Percentiles rank a stretch among this genome's conserved stretches.
Conservation (phyloP, 805 yeast genomes). For the Starmerella stigmatis region DNA sequence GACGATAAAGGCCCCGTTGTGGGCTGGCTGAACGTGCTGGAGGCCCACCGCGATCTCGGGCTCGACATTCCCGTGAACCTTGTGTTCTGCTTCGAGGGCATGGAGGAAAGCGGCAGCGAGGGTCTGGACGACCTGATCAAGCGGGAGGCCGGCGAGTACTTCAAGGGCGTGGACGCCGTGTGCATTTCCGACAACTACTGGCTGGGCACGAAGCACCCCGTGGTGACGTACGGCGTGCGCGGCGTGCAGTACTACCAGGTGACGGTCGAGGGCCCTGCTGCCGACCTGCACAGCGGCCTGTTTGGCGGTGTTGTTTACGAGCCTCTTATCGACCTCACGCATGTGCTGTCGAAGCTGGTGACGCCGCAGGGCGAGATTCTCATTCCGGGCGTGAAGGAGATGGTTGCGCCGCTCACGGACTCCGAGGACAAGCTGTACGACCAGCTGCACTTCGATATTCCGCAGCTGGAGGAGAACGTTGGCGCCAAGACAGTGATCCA, state of each 20-base stretch:
- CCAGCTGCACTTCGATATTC: conserved; percentile 70
- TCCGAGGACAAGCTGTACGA: conserved; percentile 73
- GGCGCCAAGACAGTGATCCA: conserved; percentile 79
- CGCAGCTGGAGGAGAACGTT: conserved; percentile 76
- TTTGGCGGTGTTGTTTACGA: conserved; percentile 97
- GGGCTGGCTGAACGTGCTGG: conserved; percentile 89
- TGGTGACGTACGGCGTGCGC: conserved; percentile 91
- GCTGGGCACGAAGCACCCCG: conserved; percentile 96
- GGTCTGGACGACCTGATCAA: conserved; percentile 81
- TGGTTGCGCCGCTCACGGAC: conserved; percentile 88
- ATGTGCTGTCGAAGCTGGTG: conserved; percentile 67
- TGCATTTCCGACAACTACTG: conserved; percentile 97
- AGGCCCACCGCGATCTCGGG: conserved; percentile 79
- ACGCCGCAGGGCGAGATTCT: conserved; percentile 70
- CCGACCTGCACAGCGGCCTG: conserved; percentile 94
- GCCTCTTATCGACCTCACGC: conserved; percentile 88
- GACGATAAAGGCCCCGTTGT: conserved; percentile 98
- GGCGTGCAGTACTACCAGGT: conserved; percentile 92
- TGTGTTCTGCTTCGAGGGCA: conserved; percentile 90
- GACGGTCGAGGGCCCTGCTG: conserved; percentile 77
- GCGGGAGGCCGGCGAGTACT: conserved; percentile 65
- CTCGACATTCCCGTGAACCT: conserved; percentile 88
- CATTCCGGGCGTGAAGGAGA: conserved; percentile 80
- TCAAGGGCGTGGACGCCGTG: conserved; percentile 83
- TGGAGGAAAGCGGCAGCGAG: conserved; percentile 96